Conservation (phyloP, 371 early-diverging fungal species). For the Apophysomyces variabilis region DNA sequence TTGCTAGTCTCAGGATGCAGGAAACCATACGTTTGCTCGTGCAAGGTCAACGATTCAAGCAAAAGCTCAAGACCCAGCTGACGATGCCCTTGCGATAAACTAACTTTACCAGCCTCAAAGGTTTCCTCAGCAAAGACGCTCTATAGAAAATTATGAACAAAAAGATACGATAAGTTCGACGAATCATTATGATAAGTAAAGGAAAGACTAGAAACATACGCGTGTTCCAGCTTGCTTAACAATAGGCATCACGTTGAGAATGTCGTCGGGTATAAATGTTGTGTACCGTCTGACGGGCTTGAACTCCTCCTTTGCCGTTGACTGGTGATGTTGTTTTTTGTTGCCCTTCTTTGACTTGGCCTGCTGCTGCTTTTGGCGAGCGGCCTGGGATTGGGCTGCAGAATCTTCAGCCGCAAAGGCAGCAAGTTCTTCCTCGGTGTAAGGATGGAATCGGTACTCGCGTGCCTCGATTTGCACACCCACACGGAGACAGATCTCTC, state of each 20-base stretch:
- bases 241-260: conserved; percentile 81
- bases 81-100: conserved; percentile 80
- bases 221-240: conserved; percentile 76
- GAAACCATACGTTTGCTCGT: conserved; percentile 92
- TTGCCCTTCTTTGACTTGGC: conserved; percentile 34
- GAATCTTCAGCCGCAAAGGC: conserved; percentile 46
- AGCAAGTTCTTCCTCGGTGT: conserved; percentile 48
- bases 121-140: conserved; percentile 88
- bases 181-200: conserved; percentile 2
- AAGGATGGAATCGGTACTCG: conserved; percentile 69
- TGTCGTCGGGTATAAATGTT: conserved; percentile 75
- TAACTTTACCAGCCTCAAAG: conserved; percentile 85
- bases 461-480: conserved; percentile 85
- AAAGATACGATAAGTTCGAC: background rate
- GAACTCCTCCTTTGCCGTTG: conserved; percentile 20
- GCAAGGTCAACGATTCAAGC: conserved; percentile 82
- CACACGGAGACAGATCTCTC: conserved; percentile 81
- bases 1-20: conserved; percentile 89
- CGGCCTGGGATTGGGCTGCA: conserved; percentile 25
- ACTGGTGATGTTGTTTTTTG: conserved; percentile 39
- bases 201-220: conserved; percentile 20
- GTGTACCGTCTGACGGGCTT: conserved; percentile 34
- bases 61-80: conserved; percentile 82
- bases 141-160: conserved; percentile 20
- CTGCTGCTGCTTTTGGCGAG: conserved; percentile 47